Evolutionary conservation across 129 eudicot species (phyloP), one percentile per base, ranked within the genome.

Genomic region (Dittrichia graveolens): DNA sequence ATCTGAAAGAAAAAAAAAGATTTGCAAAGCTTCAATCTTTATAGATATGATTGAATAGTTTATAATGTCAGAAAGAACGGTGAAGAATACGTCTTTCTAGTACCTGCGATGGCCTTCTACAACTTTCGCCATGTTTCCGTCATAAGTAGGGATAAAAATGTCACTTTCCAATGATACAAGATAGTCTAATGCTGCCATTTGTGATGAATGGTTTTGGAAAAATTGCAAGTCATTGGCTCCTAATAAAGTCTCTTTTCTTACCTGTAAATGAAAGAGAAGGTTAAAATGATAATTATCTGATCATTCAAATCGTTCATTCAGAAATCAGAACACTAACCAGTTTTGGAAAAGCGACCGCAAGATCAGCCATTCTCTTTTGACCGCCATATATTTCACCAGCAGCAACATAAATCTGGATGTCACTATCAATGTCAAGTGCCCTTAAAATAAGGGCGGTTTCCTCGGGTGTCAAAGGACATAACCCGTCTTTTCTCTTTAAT

Each of bases 41-140:
- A 74, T 62, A 58, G n/a, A 63, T 49, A 13, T 16, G n/a, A 34
- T 56, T 35, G 5, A 34, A 65, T 65, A 14, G 8, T 38, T 39
- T 49, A 69, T 19, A 69, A 18, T 42, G 18, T 6, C 45, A 38
- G 16, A 11, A 67, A 58, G 7, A 3, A 40, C 7, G 3, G 43
- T 4, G 6, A 59, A 50, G 49, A 35, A 42, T 34, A 4, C 14
- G 43, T 31, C 14, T 45, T n/a, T 72, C n/a, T n/a, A n/a, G 53
- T 79, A 93, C 98, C 98, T 93, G 40, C 98, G 92, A 80, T 93
- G 98, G 47, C 98, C 96, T 81, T 89, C 96, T 35, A 92, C 98
- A 49, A 89, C 96, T 85, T 85, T 92, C 63, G 98, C 98, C 98
- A 93, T 93, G 75, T 93, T 93, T 5, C 98, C 98, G 58, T 90